These are phyloP conservation scores for Circinella minor DNA, from an alignment of 371 early-diverging fungal species.

Conservation along the genomic window DNA sequence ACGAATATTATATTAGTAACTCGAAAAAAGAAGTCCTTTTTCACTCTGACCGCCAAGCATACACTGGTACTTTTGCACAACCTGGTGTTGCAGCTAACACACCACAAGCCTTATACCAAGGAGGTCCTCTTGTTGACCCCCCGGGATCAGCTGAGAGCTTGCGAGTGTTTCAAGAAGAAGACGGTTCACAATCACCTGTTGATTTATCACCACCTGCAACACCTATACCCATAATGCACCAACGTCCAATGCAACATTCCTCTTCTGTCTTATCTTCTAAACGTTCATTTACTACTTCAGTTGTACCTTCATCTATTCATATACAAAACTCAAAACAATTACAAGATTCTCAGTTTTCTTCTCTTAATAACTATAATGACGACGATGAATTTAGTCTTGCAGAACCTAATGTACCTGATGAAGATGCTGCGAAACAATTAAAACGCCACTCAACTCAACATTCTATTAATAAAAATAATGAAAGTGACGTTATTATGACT, in stretches of 20 bases:
- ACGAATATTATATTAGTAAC: constrained; percentile 7
- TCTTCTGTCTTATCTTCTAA: constrained; percentile 13
- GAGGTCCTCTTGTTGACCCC: constrained; percentile 11
- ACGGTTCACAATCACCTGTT: constrained; percentile 15
- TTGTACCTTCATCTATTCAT: constrained; percentile 17
- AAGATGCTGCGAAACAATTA: neutral
- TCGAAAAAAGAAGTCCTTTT: constrained; percentile 8
- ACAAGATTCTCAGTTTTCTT: constrained; percentile 11
- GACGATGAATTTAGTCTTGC: constrained; percentile 1
- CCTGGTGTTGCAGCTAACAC: constrained; percentile 15
- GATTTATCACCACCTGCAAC: constrained; percentile 32
- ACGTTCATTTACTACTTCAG: constrained; percentile 27
- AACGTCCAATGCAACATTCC: neutral
- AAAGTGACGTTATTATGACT: neutral
- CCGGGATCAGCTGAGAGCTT: constrained; percentile 14
- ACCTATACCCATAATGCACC: constrained; percentile 23
- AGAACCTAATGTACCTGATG: neutral
- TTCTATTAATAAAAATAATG: constrained; percentile 5
- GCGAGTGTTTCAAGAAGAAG: constrained; percentile 9
- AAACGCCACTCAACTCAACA: constrained; percentile 13
- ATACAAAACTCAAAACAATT: neutral
- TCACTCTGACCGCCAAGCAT: constrained; percentile 9
- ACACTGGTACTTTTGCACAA: neutral
- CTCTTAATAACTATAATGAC: neutral
- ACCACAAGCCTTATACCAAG: constrained; percentile 14